Evolutionary conservation across 140 eudicot species (phyloP), one percentile per base, ranked within the genome.

Genomic region (Erigeron philadelphicus): DNA sequence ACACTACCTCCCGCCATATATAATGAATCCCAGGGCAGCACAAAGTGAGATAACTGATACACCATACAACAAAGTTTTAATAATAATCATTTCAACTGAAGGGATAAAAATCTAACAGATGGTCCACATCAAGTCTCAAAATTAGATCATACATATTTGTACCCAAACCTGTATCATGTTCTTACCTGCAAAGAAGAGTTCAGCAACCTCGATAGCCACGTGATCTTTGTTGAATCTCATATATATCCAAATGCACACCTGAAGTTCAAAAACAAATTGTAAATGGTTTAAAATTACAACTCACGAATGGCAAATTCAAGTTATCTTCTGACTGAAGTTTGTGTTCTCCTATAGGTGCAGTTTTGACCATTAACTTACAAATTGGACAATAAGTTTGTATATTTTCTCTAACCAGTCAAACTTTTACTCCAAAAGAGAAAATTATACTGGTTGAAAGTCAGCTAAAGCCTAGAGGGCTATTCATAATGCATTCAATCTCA

Each of bases 11-110:
- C 95, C 95, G 60, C 97, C 95, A 72, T 87, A 88, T 60, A 87
- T 76, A 81, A 90, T 62, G 77, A 90, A 88, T 10, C 95, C 95
- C 25, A 90, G 64, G 47, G 97, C 97, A 60, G 97, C 97, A 75
- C 68, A 74, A 40, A 87, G 81, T 0, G 96, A 85, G 73, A 79
- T 70, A 59, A 80, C 96, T 90, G 85, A 85, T 25, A 80, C 59
- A 83, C 50, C 50, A 56, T 4, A 48, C 54, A 44, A 62, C 57
- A 49, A 41, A 60, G 61, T 41, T 49, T 19, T 38, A 40, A 61
- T 8, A 15, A 44, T 41, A 41, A 6, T 5, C 8, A 66, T 42
- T 45, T 52, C 75, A 38, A 35, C 64, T 43, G 72, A 13, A 66
- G 56, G 9, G 0, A 52, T 25, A 44, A 67, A 65, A 43, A 61